These are phyloP conservation scores for Monilinia fructicola DNA, from an alignment of 2,329 filamentous ascomycete genomes.

Conservation along the genomic window DNA sequence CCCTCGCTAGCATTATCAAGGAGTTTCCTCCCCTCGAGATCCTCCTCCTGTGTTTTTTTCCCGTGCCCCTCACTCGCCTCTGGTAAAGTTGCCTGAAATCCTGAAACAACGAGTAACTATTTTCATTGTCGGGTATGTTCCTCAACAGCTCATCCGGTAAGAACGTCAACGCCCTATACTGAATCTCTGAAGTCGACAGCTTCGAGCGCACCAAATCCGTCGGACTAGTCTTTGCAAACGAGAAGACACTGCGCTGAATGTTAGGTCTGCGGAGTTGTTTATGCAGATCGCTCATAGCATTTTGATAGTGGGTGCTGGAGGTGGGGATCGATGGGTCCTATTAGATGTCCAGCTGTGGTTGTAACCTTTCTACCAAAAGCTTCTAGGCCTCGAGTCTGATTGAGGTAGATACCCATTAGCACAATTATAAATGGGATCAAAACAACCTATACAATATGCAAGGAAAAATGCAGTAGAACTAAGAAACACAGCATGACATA, in stretches of 20 bases:
- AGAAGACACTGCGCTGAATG: constrained; percentile 87
- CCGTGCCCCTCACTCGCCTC: constrained; percentile 62
- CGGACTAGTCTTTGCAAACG: constrained; percentile 86
- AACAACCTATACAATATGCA: constrained; percentile 1
- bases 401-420: constrained; percentile 14
- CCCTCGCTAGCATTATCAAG: constrained; percentile 57
- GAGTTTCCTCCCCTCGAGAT: constrained; percentile 73
- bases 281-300: constrained; percentile 84
- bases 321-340: constrained; percentile 64
- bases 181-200: constrained; percentile 87
- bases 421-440: not conserved
- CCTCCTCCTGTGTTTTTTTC: constrained; percentile 68
- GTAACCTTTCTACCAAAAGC: constrained; percentile 94
- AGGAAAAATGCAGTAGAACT: constrained; percentile 4
- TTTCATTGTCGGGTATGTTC: constrained; percentile 85
- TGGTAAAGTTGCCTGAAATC: constrained; percentile 88
- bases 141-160: constrained; percentile 85
- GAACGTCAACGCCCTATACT: constrained; percentile 85
- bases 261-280: constrained; percentile 81
- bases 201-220: constrained; percentile 90
- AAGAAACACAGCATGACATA: constrained; percentile 28
- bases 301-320: constrained; percentile 70
- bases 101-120: constrained; percentile 90
- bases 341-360: constrained; percentile 87
- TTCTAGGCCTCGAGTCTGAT: constrained; percentile 80